Base-by-base conservation (phyloP, 257 asterid genomes). In the Nicotiana knightiana region DNA sequence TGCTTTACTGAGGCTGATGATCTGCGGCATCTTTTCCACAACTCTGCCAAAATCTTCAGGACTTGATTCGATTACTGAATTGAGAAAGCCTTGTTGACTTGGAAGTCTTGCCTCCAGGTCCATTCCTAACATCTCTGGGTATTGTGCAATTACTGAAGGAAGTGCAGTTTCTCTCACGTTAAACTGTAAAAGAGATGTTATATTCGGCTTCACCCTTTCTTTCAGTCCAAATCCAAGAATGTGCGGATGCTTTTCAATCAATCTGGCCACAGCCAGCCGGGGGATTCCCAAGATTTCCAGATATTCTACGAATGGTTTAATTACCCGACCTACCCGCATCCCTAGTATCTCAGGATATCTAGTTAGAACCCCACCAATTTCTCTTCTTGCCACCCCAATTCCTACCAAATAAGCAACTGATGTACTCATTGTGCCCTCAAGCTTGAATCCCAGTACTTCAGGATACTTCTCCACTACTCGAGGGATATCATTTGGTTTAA, bases 391-490 rank as follows among this genome's bases (percentile, higher is more conserved):
- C 65, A 96, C 97, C 46, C 99, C 99, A 5, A 94, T 96, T 33
- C 94, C 99, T 73, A 96, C 97, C 84, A 96, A 85, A 89, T 93
- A 94, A 64, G 99, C 99, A n/a, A 96, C 98, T 0, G 99, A 96
- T 51, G 98, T 96, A 85, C 98, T 94, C 99, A 93, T 96, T 55
- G 99, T 96, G 18, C 99, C 97, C 89, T 96, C 99, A 26, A 96
- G 97, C 86, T 93, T 96, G 79, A 96, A 96, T 46, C 99, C 99
- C 89, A 96, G 77, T 64, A 96, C 93, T 88, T 94, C 97, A 0
- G 98, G 98, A 75, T 94, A 93, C 79, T 75, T 85, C 94, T 93
- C 98, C 46, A 94, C 88, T 77, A 94, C 99, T 78, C 93, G 86
- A 46, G 99, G 98, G 82, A 96, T 86, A 80, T 96, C 97, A 82